These are phyloP conservation scores for Mycosarcoma maydis DNA, from an alignment of 1,284 basidiomycete species.

Conservation along the genomic window DNA sequence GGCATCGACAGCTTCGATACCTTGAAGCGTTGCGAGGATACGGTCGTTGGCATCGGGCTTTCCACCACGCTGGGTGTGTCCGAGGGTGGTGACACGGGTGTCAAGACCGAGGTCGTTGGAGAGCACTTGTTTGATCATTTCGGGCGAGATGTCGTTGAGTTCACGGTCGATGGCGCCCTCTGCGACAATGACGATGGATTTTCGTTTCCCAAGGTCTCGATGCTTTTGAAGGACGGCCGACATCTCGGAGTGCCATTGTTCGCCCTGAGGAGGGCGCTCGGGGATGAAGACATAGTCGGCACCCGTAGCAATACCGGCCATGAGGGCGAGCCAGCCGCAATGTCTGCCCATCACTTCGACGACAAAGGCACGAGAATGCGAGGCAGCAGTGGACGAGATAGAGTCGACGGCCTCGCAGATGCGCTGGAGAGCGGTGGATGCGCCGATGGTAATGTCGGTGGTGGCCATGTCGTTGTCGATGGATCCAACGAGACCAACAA, in stretches of 20 bases:
- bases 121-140: conserved; percentile 89
- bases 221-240: conserved; percentile 89
- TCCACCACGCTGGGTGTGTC: conserved; percentile 95
- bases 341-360: conserved; percentile 99
- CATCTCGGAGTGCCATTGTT: conserved; percentile 91
- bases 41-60: conserved; percentile 91
- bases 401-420: conserved; percentile 98
- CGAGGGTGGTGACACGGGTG: conserved; percentile 95
- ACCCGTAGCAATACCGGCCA: conserved; percentile 91
- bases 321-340: conserved; percentile 95
- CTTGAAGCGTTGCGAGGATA: conserved; percentile 92
- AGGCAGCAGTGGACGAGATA: conserved; percentile 94
- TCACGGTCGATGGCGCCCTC: conserved; percentile 90
- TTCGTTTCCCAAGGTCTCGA: conserved; percentile 89
- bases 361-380: conserved; percentile 96
- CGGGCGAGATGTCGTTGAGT: conserved; percentile 87
- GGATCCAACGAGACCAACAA: conserved; percentile 95
- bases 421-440: conserved; percentile 90
- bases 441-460: conserved; percentile 97
- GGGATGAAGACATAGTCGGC: conserved; percentile 98
- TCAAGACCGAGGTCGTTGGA: conserved; percentile 87
- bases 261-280: conserved; percentile 81
- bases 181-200: conserved; percentile 97
- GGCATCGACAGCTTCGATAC: conserved; percentile 89
- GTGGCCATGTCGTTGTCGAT: conserved; percentile 99